A percentile compares a stretch with the other conserved stretches of the same genome.
Conservation (phyloP, 257 asterid genomes). For the Craterostigma plantagineum region DNA sequence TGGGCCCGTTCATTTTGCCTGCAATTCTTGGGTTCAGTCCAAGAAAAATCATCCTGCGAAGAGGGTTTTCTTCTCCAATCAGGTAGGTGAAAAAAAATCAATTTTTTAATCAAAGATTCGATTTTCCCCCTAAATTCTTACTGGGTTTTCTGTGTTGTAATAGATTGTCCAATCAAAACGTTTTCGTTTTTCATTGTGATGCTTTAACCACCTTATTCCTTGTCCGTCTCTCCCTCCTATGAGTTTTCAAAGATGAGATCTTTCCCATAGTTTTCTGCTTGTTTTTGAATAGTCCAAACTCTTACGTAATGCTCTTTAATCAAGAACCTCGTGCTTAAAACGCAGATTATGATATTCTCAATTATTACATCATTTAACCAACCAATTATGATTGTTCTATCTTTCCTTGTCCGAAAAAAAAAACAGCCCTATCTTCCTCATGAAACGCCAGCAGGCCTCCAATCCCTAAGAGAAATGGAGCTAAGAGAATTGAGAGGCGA, state of each 20-base stretch:
- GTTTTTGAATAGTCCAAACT: too few relatives aligned
- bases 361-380: too few relatives aligned
- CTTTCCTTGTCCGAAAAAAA: conserved; percentile 3
- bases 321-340: too few relatives aligned
- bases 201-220: not conserved
- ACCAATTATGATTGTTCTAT: not conserved
- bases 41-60: conserved; percentile 49
- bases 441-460: conserved; percentile 82
- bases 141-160: too few relatives aligned
- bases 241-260: too few relatives aligned
- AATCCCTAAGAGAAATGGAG: conserved; percentile 61
- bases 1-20: conserved; percentile 81
- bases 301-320: too few relatives aligned
- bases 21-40: conserved; percentile 88
- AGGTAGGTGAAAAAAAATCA: conserved; percentile 21
- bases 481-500: conserved; percentile 69
- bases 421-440: conserved; percentile 71
- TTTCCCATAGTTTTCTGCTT: too few relatives aligned
- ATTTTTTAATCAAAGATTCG: not conserved
- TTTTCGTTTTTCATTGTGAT: too few relatives aligned
- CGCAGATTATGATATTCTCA: too few relatives aligned
- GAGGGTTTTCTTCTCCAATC: conserved; percentile 75
- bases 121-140: too few relatives aligned
- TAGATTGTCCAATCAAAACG: too few relatives aligned
- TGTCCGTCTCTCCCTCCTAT: too few relatives aligned